Conservation (phyloP, 1,284 basidiomycete genomes). For the Pholiota adiposa region DNA sequence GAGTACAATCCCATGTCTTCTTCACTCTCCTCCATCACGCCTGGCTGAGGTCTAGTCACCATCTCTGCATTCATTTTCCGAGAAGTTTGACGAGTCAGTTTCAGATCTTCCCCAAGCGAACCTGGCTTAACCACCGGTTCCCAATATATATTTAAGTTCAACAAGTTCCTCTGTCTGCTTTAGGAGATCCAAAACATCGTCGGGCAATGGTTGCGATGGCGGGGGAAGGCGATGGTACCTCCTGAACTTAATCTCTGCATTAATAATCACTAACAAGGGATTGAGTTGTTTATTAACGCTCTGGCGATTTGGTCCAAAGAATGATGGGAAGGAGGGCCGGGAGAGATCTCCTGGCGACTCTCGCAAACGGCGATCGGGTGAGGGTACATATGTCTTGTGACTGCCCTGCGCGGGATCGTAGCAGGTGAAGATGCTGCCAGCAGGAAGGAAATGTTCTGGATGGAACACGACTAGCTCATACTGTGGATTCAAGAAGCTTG, state of each 20-base stretch:
- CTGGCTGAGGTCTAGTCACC: too few relatives aligned
- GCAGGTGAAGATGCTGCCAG: conserved; percentile 16
- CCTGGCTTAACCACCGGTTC: too few relatives aligned
- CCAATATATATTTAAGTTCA: too few relatives aligned
- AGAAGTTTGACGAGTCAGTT: too few relatives aligned
- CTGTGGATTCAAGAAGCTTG: too few relatives aligned
- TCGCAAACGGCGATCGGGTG: conserved; percentile 17
- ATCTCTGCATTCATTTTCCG: too few relatives aligned
- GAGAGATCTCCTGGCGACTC: conserved; percentile 13
- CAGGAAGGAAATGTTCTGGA: conserved; percentile 25
- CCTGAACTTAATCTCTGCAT: conserved; percentile 26
- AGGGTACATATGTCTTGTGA: conserved; percentile 21
- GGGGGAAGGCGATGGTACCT: conserved; percentile 20
- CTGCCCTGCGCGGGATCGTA: conserved; percentile 15
- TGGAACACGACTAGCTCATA: conserved; percentile 18
- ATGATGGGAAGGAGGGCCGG: conserved; percentile 17
- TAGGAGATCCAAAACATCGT: conserved; percentile 25
- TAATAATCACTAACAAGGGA: conserved; percentile 22
- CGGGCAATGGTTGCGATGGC: conserved; percentile 17
- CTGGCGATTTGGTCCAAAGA: conserved; percentile 3
- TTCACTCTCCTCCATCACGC: too few relatives aligned
- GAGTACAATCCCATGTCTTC: too few relatives aligned
- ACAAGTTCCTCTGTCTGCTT: neutral
- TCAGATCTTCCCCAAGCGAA: too few relatives aligned
- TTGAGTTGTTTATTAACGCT: conserved; percentile 14